Evolutionary conservation across 2,329 filamentous ascomycete genomes (phyloP), one percentile per base, ranked within the genome.

Genomic region (Fusarium sp.): DNA sequence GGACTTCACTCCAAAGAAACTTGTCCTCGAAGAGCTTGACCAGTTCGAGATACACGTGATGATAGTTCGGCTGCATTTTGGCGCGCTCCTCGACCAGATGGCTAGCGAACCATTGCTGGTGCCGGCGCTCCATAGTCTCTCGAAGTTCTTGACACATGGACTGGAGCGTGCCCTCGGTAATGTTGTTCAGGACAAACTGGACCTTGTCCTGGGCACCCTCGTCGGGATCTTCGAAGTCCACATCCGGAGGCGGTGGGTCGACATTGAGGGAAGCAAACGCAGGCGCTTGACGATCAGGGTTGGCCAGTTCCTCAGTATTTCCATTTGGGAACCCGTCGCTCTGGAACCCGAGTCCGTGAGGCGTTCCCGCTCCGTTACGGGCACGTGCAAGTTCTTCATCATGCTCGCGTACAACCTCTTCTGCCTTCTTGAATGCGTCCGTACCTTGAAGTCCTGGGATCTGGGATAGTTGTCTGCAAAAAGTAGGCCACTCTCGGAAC

Each of bases 51-150:
- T 99, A 99, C 19, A 99, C 86, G 57, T 90, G 85, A 68, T 99
- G 95, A 71, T 96, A 98, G 75, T 99, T 99, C 6, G 94, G 93
- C 73, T 99, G 94, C 81, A 97, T 89, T 77, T 97, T 98, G 29
- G 94, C 96, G 41, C 96, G 92, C 73, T 97, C 92, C 71, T 97
- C 94, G 3, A 99, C 95, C 9, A 99, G 82, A 71, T 98, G 96
- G 43, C 88, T 88, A 7, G 96, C 95, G 72, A 99, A 99, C 95
- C 95, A 99, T 72, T 96, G 92, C 70, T 96, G 91, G 73, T 97
- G 90, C 66, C 88, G 88, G 49, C 90, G 86, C 46, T 92, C 88
- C 43, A 99, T 79, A 39, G 91, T 87, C 35, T 92, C 88, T 45
- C 87, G 88, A 33, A 99, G 84, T 66, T 97, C 93, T 49, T 84